Evolutionary conservation across 345 rosid species (phyloP), one percentile per base, ranked within the genome.

Genomic region (Ceriops zippeliana): DNA sequence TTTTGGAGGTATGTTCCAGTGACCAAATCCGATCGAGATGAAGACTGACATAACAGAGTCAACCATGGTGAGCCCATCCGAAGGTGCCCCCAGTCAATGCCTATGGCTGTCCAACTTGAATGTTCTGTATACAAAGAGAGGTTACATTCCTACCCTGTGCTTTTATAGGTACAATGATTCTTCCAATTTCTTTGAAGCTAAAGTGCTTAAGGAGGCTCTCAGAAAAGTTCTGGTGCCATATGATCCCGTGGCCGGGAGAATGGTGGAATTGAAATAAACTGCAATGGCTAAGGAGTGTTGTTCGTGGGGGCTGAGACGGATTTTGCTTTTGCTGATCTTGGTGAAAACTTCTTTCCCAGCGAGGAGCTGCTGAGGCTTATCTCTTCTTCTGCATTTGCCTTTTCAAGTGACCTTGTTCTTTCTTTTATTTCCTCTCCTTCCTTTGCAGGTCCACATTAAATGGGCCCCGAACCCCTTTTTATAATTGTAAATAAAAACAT

Each of bases 211-310:
- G 59, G 70, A 82, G 5, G 65, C 77, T 58, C 46, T 82, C 0
- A 65, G 76, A 28, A 32, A 68, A 5, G 68, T 66, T 60, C 69
- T 79, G 0, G 86, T 76, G 17, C 70, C 73, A 1, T 77, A 76
- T 34, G 75, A 82, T 28, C 82, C 83, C 0, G 58, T 68, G 22
- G 83, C 82, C 1, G 80, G 82, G 1, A 66, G 83, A 21, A 64
- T 19, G 80, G 80, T 0, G 67, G 82, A 9, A 31, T 75, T 47
- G 66, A 83, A 67, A 73, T 80, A 3, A 1, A 42, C 21, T 80
- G 86, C 28, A 78, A 83, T 17, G 70, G 67, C 1, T 70, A 73
- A 13, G 86, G 82, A 17, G 77, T 69, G 19, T 13, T 70, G 22
- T 75, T 71, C 6, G 6, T 69, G 3, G 79, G 75, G 38, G 82